Conservation (phyloP, 1,139 yeast genomes). For the Pichia sp. region DNA sequence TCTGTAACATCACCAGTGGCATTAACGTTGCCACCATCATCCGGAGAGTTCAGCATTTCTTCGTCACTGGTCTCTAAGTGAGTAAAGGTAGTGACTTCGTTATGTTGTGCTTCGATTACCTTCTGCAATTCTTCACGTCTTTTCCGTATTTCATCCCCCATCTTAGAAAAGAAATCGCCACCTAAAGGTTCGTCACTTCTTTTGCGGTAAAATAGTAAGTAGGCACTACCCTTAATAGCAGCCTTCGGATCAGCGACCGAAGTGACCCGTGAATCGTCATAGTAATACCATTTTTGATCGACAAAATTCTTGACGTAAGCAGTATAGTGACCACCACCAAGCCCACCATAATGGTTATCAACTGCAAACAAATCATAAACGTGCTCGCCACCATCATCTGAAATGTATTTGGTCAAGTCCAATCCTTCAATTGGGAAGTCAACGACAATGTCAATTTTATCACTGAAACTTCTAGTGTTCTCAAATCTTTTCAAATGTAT, state of each 20-base stretch:
- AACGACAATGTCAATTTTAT: constrained; percentile 78
- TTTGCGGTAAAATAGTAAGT: constrained; percentile 74
- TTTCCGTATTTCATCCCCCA: constrained; percentile 17
- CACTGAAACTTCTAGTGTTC: constrained; percentile 77
- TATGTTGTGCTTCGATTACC: constrained; percentile 8
- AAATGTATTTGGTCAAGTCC: constrained; percentile 57
- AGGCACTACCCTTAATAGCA: constrained; percentile 76
- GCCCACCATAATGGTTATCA: constrained; percentile 92
- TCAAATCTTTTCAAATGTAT: constrained; percentile 90
- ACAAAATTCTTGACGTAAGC: constrained; percentile 77
- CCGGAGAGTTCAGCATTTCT: constrained; percentile 1
- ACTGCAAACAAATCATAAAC: constrained; percentile 87
- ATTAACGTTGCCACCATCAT: constrained; percentile 1
- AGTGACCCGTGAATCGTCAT: constrained; percentile 76
- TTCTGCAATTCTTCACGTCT: constrained; percentile 14
- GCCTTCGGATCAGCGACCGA: constrained; percentile 48
- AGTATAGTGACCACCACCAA: constrained; percentile 98
- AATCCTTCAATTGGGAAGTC: constrained; percentile 84
- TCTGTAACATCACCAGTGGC: constrained; percentile 7
- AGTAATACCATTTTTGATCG: constrained; percentile 82
- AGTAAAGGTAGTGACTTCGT: not conserved
- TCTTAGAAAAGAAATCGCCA: constrained; percentile 21
- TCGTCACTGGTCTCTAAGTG: too few relatives aligned
- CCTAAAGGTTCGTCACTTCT: constrained; percentile 30
- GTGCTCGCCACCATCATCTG: constrained; percentile 29